Evolutionary conservation across 805 yeast genomes (phyloP).

Genomic region (Starmera amethionina): DNA sequence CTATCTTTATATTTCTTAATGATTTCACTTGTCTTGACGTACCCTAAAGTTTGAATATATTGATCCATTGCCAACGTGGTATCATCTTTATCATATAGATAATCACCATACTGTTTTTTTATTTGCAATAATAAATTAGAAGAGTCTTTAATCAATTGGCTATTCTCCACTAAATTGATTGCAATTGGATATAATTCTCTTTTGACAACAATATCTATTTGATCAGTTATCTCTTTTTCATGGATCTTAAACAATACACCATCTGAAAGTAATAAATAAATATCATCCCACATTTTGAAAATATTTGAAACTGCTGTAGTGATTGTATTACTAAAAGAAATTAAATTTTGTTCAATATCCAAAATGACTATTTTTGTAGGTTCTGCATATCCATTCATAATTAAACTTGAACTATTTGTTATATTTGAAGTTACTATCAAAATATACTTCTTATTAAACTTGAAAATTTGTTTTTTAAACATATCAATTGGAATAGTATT

Average conservation of each 20-base stretch:
- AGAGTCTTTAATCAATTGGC: constrained; percentile 6
- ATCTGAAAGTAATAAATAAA: constrained; percentile 59
- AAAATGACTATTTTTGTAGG: constrained; percentile 55
- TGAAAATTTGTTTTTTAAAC: constrained; percentile 41
- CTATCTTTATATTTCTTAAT: constrained; percentile 75
- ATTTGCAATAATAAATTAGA: constrained; percentile 27
- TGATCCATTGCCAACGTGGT: constrained; percentile 64
- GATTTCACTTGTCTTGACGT: constrained; percentile 62
- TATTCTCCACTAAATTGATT: constrained; percentile 45
- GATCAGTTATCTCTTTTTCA: constrained; percentile 58
- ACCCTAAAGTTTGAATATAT: constrained; percentile 47
- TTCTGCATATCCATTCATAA: constrained; percentile 21
- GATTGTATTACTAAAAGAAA: constrained; percentile 62
- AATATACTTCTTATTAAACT: constrained; percentile 41
- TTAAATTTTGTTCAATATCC: constrained; percentile 59
- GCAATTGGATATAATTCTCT: constrained; percentile 70
- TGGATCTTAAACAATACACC: constrained; percentile 62
- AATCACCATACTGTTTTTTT: constrained; percentile 59
- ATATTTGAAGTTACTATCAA: constrained; percentile 46
- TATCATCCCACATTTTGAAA: constrained; percentile 44
- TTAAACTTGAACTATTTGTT: constrained; percentile 21
- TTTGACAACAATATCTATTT: constrained; percentile 57
- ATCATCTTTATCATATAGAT: constrained; percentile 55
- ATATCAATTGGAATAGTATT: constrained; percentile 47
- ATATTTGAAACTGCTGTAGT: constrained; percentile 53